Evolutionary conservation across 2,329 filamentous ascomycete species (phyloP).

Genomic region (Verticillium tricorpus): DNA sequence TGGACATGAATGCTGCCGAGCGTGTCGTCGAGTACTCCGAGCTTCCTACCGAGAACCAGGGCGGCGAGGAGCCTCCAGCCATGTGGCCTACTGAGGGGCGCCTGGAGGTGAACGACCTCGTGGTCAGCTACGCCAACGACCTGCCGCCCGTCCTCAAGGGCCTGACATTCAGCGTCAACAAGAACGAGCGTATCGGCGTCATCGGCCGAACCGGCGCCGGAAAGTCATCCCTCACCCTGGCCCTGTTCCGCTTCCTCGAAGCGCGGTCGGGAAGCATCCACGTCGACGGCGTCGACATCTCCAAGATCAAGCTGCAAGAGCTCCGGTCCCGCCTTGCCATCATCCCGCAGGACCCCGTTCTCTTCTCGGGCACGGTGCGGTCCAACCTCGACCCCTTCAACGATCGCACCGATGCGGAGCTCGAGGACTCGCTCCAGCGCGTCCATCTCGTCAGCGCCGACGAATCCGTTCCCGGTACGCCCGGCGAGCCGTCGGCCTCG

Average conservation of each 20-base stretch:
- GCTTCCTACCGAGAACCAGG: constrained; percentile 62
- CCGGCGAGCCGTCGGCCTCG: constrained; percentile 33
- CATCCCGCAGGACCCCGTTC: constrained; percentile 74
- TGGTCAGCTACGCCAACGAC: constrained; percentile 67
- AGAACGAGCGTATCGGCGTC: constrained; percentile 69
- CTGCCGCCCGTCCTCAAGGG: constrained; percentile 67
- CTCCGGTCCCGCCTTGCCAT: constrained; percentile 72
- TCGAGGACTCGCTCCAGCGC: constrained; percentile 64
- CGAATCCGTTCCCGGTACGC: constrained; percentile 33
- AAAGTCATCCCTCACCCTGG: constrained; percentile 71
- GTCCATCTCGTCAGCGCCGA: constrained; percentile 56
- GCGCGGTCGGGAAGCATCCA: constrained; percentile 59
- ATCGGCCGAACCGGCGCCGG: constrained; percentile 75
- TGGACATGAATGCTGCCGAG: constrained; percentile 77
- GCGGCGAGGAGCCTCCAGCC: constrained; percentile 57
- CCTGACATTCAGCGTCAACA: constrained; percentile 60
- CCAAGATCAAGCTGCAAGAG: constrained; percentile 64
- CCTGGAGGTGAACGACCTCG: constrained; percentile 69
- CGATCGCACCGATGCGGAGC: constrained; percentile 62
- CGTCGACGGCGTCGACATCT: constrained; percentile 73
- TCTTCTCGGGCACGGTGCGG: constrained; percentile 75
- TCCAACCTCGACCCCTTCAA: constrained; percentile 75
- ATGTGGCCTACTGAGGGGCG: constrained; percentile 72
- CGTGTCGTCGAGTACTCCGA: constrained; percentile 71
- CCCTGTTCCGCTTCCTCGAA: constrained; percentile 74